Conservation (phyloP, 768 basidiomycete genomes). For the Gymnopilus junonius region DNA sequence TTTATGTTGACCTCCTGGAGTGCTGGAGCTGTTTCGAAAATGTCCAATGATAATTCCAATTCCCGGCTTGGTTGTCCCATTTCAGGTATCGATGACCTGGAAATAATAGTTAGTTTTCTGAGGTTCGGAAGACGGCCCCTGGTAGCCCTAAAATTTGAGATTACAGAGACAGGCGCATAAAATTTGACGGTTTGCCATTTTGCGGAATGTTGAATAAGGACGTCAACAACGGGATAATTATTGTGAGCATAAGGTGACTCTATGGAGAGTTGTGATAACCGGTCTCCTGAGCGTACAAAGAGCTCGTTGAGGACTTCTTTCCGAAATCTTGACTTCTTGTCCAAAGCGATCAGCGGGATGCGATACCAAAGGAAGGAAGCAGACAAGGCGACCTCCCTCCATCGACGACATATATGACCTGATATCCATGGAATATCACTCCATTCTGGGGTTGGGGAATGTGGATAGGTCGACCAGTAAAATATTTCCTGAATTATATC, state of each 20-base stretch:
- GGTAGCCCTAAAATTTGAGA: neutral
- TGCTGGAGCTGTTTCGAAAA: neutral
- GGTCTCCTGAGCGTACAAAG: neutral
- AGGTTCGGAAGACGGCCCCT: neutral
- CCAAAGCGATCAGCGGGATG: neutral
- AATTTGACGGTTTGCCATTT: neutral
- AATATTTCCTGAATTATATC: slow-evolving; percentile 9
- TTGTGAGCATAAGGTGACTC: neutral
- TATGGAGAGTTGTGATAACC: neutral
- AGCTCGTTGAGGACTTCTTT: neutral
- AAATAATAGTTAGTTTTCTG: neutral
- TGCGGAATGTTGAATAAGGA: neutral
- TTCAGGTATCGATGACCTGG: neutral
- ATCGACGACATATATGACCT: slow-evolving; percentile 4
- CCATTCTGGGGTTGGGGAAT: neutral
- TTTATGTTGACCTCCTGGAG: neutral
- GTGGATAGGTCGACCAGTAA: neutral
- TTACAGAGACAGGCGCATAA: neutral
- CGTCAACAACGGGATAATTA: neutral
- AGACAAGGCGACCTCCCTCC: neutral
- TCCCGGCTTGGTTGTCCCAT: too few relatives aligned
- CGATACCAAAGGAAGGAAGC: slow-evolving; percentile 2
- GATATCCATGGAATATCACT: neutral
- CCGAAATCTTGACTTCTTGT: neutral
- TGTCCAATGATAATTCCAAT: neutral